Conservation (phyloP, 169 alveolate species). For the Plasmodium yoelii region DNA sequence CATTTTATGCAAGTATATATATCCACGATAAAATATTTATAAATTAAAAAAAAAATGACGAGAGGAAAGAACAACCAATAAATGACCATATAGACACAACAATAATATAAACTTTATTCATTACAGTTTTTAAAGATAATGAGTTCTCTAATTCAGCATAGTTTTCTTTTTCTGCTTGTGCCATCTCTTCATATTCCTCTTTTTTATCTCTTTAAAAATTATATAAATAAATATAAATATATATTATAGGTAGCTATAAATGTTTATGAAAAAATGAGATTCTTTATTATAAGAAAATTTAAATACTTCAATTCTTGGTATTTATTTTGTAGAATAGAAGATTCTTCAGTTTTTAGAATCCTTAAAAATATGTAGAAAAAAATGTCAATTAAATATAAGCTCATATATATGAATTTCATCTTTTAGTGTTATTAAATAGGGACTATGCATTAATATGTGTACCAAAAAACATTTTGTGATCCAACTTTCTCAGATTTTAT, state of each 20-base stretch:
- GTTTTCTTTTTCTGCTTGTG: slow-evolving; percentile 13
- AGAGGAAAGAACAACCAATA: too few relatives aligned
- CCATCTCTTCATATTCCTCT: slow-evolving; percentile 19
- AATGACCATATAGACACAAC: too few relatives aligned
- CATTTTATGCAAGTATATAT: not conserved
- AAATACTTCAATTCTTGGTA: slow-evolving; percentile 44
- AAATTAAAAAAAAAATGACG: not conserved
- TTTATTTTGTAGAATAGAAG: slow-evolving; percentile 54
- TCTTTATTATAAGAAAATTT: not conserved
- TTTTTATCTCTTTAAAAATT: slow-evolving; percentile 23
- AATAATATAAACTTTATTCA: too few relatives aligned
- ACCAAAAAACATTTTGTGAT: slow-evolving; percentile 75
- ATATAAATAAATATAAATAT: not conserved
- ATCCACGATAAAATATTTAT: not conserved
- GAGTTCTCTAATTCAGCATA: slow-evolving; percentile 18
- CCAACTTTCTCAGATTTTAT: slow-evolving; percentile 78
- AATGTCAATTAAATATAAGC: not conserved
- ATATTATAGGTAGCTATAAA: not conserved
- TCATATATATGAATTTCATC: not conserved
- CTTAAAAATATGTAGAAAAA: slow-evolving; percentile 17
- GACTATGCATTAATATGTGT: not conserved
- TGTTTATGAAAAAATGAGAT: not conserved
- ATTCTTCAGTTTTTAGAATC: slow-evolving; percentile 75
- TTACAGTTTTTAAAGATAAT: not conserved
- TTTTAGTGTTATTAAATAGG: not conserved